Percentiles rank a stretch among this genome's conserved stretches.
These are phyloP conservation scores for Colletotrichum eremochloae DNA, from an alignment of 2,329 filamentous ascomycete genomes.

Conservation along the genomic window DNA sequence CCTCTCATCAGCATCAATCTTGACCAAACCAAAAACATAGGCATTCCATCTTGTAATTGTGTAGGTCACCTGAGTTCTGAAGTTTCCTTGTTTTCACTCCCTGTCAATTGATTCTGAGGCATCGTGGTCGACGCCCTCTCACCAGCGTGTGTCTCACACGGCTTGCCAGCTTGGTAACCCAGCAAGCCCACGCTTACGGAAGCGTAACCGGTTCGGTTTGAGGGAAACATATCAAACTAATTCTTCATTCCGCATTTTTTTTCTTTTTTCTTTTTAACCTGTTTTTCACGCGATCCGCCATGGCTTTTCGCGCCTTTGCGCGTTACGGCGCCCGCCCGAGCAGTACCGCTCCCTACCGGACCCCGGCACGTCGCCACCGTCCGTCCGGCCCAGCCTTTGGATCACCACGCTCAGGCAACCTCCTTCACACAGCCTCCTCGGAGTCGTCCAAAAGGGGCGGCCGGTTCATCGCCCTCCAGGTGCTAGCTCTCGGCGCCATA, in stretches of 20 bases:
- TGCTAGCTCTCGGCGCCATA: constrained; percentile 18
- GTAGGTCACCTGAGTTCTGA: neutral
- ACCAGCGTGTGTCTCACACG: neutral
- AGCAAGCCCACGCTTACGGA: no score
- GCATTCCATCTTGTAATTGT: rapidly evolving
- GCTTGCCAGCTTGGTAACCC: neutral
- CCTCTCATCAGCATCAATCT: neutral
- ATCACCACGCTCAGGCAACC: neutral
- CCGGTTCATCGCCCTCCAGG: constrained; percentile 15
- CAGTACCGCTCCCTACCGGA: neutral
- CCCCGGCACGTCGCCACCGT: neutral
- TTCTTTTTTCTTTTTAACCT: no score
- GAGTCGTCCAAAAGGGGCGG: neutral
- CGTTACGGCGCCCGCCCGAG: constrained; percentile 2
- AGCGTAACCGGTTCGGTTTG: no score
- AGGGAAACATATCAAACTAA: neutral
- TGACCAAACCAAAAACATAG: neutral
- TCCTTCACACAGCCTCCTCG: neutral
- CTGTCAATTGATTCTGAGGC: neutral
- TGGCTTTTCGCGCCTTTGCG: neutral
- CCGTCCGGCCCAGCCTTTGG: neutral
- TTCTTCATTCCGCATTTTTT: no score
- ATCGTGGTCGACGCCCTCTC: neutral
- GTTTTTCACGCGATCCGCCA: neutral
- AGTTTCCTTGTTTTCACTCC: no score